phyloP scores from a whole-genome alignment of 495 filamentous ascomycete genomes.

The Annulohypoxylon nitens region DNA sequence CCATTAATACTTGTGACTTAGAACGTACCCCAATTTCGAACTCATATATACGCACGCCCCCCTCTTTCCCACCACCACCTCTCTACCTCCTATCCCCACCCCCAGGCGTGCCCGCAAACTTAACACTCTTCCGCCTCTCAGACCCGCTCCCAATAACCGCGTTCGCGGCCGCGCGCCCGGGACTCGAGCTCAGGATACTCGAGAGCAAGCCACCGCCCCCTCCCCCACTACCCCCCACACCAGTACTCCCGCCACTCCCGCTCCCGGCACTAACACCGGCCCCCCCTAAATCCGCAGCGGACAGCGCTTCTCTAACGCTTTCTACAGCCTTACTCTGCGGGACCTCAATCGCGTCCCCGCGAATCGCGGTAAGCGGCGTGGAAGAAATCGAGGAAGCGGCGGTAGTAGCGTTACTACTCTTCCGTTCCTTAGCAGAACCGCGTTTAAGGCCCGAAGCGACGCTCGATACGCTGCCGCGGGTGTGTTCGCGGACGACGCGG shows the following conservation, averaged over 20 bases:
- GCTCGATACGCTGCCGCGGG: conserved; percentile 48
- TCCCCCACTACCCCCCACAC: conserved; percentile 22
- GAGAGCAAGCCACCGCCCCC: conserved; percentile 36
- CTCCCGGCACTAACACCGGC: neutral
- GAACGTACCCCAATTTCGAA: neutral
- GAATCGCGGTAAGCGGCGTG: conserved; percentile 31
- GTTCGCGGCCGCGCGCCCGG: conserved; percentile 47
- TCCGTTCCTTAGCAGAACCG: conserved; percentile 34
- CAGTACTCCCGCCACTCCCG: neutral
- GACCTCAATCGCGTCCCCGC: conserved; percentile 57
- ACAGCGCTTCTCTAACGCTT: conserved; percentile 61
- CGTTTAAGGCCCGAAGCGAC: conserved; percentile 18
- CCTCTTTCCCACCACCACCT: neutral
- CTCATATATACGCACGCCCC: neutral
- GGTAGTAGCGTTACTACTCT: conserved; percentile 26
- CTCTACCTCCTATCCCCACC: conserved; percentile 15
- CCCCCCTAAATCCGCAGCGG: conserved; percentile 22
- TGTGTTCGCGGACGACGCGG: conserved; percentile 57
- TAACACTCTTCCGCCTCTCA: conserved; percentile 69
- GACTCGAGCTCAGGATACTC: conserved; percentile 61
- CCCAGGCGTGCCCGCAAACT: conserved; percentile 58
- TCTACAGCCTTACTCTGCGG: conserved; percentile 68
- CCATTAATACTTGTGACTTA: neutral
- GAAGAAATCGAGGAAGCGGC: conserved; percentile 18
- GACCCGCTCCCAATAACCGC: conserved; percentile 46